phyloP scores from a whole-genome alignment of 192 early-diverging fungal genomes.

The Coemansia sp. region DNA sequence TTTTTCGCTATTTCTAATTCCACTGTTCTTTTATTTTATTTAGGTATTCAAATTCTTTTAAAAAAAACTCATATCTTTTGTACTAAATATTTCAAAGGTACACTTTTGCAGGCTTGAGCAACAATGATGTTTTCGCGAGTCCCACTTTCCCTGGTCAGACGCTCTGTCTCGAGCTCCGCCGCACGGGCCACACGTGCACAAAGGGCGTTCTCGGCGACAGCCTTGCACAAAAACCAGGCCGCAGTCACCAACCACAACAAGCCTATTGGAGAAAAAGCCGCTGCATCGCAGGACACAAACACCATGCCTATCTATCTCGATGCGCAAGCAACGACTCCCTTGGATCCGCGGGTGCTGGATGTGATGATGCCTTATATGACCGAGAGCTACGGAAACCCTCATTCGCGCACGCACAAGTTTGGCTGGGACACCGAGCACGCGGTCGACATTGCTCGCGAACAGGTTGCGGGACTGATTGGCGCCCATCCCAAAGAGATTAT shows the following conservation, averaged over 20 bases:
- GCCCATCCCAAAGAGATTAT: constrained; percentile 96
- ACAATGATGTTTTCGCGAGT: not conserved
- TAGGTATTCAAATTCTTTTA: too few relatives aligned
- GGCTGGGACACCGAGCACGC: constrained; percentile 95
- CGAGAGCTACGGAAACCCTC: constrained; percentile 91
- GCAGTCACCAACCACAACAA: constrained; percentile 48
- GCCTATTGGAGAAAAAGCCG: constrained; percentile 17
- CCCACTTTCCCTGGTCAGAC: not conserved
- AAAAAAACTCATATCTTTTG: not conserved
- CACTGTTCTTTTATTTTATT: not conserved
- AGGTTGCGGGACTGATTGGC: constrained; percentile 84
- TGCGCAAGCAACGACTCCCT: constrained; percentile 90
- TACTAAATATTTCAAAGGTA: too few relatives aligned
- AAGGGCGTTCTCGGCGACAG: constrained; percentile 31
- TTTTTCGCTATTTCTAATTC: not conserved
- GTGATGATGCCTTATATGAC: constrained; percentile 95
- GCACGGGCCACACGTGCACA: constrained; percentile 4
- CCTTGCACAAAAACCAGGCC: constrained; percentile 7
- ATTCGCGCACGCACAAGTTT: constrained; percentile 94
- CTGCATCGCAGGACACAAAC: constrained; percentile 9
- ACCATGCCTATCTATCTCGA: constrained; percentile 88
- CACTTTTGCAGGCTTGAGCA: not conserved
- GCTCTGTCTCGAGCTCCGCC: constrained; percentile 15
- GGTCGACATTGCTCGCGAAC: constrained; percentile 84
- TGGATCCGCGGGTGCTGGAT: constrained; percentile 90